Evolutionary conservation across 2,329 filamentous ascomycete species (phyloP).

Genomic region (Camptophora hylomeconis): DNA sequence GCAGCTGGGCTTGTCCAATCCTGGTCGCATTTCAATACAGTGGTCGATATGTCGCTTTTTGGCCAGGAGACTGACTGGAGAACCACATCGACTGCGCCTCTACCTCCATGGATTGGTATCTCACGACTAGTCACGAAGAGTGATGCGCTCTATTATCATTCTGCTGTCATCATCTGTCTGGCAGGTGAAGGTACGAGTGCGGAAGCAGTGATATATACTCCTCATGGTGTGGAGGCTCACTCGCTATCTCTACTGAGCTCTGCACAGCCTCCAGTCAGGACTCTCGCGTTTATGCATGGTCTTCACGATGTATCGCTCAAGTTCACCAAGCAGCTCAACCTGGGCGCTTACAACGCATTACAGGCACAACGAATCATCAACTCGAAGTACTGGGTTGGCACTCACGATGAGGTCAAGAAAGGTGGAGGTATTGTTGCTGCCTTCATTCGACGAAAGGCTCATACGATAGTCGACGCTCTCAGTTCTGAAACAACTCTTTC

Average conservation of each 20-base stretch:
- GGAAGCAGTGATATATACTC: constrained; percentile 51
- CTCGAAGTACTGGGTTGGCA: constrained; percentile 51
- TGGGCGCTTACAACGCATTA: constrained; percentile 50
- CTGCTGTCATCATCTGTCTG: constrained; percentile 48
- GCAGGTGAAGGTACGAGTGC: constrained; percentile 13
- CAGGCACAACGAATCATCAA: constrained; percentile 39
- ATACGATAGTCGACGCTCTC: constrained; percentile 23
- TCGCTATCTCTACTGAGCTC: constrained; percentile 32
- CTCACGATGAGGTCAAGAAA: constrained; percentile 34
- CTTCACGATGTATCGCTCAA: constrained; percentile 47
- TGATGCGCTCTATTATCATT: constrained; percentile 48
- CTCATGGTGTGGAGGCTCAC: constrained; percentile 43
- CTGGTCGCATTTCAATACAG: constrained; percentile 47
- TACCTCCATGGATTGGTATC: constrained; percentile 46
- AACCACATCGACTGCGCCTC: constrained; percentile 27
- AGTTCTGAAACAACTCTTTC: too few species aligned
- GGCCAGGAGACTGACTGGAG: constrained; percentile 31
- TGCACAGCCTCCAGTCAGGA: constrained; percentile 35
- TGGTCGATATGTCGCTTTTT: constrained; percentile 39
- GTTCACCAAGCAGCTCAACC: constrained; percentile 44
- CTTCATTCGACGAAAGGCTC: constrained; percentile 34
- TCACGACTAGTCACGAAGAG: constrained; percentile 40
- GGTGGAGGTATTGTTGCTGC: constrained; percentile 9
- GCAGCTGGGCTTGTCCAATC: constrained; percentile 43
- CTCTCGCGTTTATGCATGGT: constrained; percentile 50